These are phyloP conservation scores for Salvia rosmarinus DNA, from an alignment of 257 asterid species.

Conservation along the genomic window DNA sequence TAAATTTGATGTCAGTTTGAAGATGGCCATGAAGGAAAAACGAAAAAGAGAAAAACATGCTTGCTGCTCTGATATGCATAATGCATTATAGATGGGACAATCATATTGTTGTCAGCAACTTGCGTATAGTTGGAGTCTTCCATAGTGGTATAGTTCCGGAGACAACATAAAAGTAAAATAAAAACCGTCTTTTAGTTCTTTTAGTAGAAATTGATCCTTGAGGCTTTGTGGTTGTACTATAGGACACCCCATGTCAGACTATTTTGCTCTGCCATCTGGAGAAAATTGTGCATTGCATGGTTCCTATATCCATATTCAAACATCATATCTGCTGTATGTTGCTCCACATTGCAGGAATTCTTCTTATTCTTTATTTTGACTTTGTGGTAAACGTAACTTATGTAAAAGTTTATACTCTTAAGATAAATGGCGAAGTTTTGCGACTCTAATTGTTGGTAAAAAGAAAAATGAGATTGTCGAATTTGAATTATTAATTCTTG, in stretches of 20 bases:
- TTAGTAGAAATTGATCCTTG: neutral
- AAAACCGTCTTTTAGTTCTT: neutral
- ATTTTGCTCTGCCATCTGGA: too few relatives aligned
- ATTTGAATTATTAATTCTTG: neutral
- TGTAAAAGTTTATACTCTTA: too few relatives aligned
- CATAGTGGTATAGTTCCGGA: neutral
- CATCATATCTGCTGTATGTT: too few relatives aligned
- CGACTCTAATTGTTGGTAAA: neutral
- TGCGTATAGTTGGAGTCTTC: neutral
- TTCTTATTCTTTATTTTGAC: too few relatives aligned
- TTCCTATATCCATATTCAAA: too few relatives aligned
- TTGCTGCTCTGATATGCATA: neutral
- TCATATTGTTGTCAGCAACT: constrained; percentile 12
- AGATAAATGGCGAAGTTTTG: too few relatives aligned
- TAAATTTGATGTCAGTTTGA: constrained; percentile 36
- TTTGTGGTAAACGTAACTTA: too few relatives aligned
- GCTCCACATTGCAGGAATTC: too few relatives aligned
- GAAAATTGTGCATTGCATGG: too few relatives aligned
- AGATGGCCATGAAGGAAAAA: constrained; percentile 8
- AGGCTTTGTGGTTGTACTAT: too few relatives aligned
- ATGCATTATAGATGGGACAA: neutral
- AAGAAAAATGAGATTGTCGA: neutral
- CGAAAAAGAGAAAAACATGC: neutral
- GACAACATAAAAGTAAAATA: neutral
- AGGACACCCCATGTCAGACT: too few relatives aligned